phyloP scores from a whole-genome alignment of 1,284 basidiomycete species.

The Pseudozyma hubeiensis region DNA sequence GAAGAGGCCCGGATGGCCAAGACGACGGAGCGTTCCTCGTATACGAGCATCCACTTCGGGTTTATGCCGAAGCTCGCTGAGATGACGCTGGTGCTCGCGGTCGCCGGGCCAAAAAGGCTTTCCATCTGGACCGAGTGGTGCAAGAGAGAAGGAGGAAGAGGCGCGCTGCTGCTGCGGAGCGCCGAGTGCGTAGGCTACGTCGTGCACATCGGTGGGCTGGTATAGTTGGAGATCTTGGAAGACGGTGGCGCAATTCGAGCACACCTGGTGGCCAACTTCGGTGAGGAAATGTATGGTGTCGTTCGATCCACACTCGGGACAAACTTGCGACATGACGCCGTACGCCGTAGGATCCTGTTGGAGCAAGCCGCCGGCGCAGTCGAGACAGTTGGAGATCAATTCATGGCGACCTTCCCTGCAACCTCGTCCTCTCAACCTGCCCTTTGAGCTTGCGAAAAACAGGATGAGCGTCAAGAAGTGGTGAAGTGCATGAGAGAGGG shows the following conservation, averaged over 20 bases:
- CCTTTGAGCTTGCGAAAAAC: no score
- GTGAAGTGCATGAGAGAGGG: no score
- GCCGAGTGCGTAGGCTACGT: conserved; percentile 26
- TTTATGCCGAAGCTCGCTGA: conserved; percentile 14
- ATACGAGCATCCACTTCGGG: conserved; percentile 38
- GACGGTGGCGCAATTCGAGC: conserved; percentile 27
- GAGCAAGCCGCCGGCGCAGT: conserved; percentile 5
- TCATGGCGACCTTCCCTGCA: neutral
- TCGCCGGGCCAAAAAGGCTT: conserved; percentile 12
- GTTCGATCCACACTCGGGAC: conserved; percentile 26
- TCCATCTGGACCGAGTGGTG: neutral
- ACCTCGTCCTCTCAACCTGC: no score
- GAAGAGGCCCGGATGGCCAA: conserved; percentile 23
- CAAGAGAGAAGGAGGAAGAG: conserved; percentile 1
- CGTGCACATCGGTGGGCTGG: conserved; percentile 19
- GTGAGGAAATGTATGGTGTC: conserved; percentile 14
- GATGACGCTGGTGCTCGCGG: conserved; percentile 11
- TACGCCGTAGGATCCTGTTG: neutral
- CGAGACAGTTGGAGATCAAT: neutral
- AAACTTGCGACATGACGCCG: conserved; percentile 13
- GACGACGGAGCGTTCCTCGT: conserved; percentile 8
- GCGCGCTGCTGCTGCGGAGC: conserved; percentile 4
- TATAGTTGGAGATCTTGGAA: conserved; percentile 27
- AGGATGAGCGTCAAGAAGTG: no score
- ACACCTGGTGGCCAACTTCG: conserved; percentile 24